These are phyloP conservation scores for Neurospora pannonica DNA, from an alignment of 495 filamentous ascomycete genomes.

Conservation along the genomic window DNA sequence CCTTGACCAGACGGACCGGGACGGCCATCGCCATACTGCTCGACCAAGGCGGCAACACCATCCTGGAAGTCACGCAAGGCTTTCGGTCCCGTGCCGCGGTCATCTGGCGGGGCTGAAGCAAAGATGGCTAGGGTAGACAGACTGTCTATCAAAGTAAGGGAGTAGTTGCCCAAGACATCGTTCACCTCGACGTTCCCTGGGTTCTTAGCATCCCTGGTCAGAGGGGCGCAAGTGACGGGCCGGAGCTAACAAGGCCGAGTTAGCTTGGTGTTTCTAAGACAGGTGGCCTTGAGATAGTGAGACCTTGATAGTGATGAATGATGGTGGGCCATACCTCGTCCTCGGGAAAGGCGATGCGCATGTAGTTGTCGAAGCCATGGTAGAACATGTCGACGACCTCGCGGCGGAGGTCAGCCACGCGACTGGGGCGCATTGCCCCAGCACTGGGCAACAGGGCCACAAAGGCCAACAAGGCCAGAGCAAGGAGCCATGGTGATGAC, in stretches of 20 bases:
- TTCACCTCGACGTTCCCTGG: slow-evolving; percentile 81
- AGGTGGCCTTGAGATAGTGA: background rate
- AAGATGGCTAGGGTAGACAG: slow-evolving; percentile 88
- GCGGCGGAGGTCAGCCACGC: slow-evolving; percentile 43
- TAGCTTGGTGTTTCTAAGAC: background rate
- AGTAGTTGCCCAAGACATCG: slow-evolving; percentile 95
- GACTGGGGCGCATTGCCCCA: slow-evolving; percentile 42
- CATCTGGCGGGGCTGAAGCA: slow-evolving; percentile 53
- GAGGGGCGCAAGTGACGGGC: slow-evolving; percentile 73
- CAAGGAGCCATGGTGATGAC: background rate
- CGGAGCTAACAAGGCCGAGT: slow-evolving; percentile 44
- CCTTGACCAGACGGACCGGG: slow-evolving; percentile 61
- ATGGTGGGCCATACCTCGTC: slow-evolving; percentile 55
- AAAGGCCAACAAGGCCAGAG: slow-evolving; percentile 7
- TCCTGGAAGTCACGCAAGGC: slow-evolving; percentile 69
- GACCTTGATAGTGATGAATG: slow-evolving; percentile 1
- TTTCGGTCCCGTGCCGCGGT: slow-evolving; percentile 42
- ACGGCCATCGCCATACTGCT: slow-evolving; percentile 78
- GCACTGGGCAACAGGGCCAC: slow-evolving; percentile 24
- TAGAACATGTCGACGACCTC: slow-evolving; percentile 93
- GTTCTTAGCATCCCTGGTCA: slow-evolving; percentile 72
- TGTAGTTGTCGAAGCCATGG: slow-evolving; percentile 94
- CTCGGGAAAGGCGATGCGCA: slow-evolving; percentile 88
- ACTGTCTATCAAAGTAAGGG: slow-evolving; percentile 88
- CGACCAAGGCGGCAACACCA: slow-evolving; percentile 67